A percentile compares a stretch with the other conserved stretches of the same genome.
Evolutionary conservation across 1,284 basidiomycete genomes (phyloP).

Genomic region (Naganishia albida): DNA sequence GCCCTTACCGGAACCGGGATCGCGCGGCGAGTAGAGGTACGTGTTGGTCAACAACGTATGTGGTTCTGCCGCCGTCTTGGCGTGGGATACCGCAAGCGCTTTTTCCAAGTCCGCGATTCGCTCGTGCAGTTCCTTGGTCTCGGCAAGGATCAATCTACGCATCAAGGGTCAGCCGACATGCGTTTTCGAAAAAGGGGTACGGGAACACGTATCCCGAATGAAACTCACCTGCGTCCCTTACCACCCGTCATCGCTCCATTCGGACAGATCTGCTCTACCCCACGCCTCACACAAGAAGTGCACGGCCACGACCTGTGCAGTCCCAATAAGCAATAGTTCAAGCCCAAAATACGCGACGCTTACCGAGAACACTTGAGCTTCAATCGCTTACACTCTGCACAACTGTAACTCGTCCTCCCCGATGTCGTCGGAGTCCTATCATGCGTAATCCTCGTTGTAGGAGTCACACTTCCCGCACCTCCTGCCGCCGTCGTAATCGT

Average conservation of each 20-base stretch:
- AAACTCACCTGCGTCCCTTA: slow-evolving; percentile 47
- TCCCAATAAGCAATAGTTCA: not conserved
- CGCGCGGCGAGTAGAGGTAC: slow-evolving; percentile 43
- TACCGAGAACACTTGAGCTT: slow-evolving; percentile 31
- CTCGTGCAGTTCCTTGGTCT: slow-evolving; percentile 49
- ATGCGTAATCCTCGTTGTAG: slow-evolving; percentile 5
- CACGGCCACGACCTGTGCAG: slow-evolving; percentile 48
- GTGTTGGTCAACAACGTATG: slow-evolving; percentile 44
- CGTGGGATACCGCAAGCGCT: slow-evolving; percentile 45
- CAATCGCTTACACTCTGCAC: slow-evolving; percentile 30
- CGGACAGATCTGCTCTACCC: slow-evolving; percentile 51
- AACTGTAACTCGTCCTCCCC: slow-evolving; percentile 29
- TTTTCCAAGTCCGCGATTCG: slow-evolving; percentile 48
- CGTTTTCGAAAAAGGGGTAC: not conserved
- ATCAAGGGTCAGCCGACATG: not conserved
- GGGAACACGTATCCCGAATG: not conserved
- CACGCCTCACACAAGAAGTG: slow-evolving; percentile 48
- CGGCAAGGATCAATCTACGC: slow-evolving; percentile 48
- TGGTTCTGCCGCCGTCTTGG: slow-evolving; percentile 37
- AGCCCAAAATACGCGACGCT: not conserved
- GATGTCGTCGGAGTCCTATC: slow-evolving; percentile 10
- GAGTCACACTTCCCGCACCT: not conserved
- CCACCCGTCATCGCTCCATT: slow-evolving; percentile 48
- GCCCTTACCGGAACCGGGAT: slow-evolving; percentile 23
- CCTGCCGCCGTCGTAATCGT: not conserved